Evolutionary conservation across 371 early-diverging fungal species (phyloP).

Genomic region (Pancytospora philotis): DNA sequence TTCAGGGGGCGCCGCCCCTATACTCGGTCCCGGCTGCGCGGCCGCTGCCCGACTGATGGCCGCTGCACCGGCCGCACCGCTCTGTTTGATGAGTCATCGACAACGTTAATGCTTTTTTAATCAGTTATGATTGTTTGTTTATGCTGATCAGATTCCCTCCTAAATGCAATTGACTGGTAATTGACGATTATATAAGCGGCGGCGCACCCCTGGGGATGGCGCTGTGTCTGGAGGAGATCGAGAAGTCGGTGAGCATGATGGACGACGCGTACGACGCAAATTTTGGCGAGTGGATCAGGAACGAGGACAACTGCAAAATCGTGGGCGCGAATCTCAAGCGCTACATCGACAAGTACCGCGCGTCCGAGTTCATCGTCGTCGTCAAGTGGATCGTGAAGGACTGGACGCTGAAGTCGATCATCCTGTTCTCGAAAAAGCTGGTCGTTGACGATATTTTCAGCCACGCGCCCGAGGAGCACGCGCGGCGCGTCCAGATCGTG

Average conservation of each 20-base stretch:
- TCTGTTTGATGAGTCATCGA: no score
- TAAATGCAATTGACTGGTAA: no score
- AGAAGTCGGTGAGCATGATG: slow-evolving; percentile 57
- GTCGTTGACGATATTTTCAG: slow-evolving; percentile 41
- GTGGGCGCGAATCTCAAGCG: slow-evolving; percentile 54
- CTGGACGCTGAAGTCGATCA: slow-evolving; percentile 59
- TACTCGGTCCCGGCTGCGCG: no score
- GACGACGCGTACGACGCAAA: slow-evolving; percentile 61
- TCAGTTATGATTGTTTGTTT: no score
- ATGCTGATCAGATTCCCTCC: no score
- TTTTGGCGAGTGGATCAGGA: slow-evolving; percentile 61
- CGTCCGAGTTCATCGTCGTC: slow-evolving; percentile 54
- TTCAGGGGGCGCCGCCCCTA: no score
- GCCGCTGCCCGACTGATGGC: no score
- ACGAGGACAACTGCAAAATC: slow-evolving; percentile 58
- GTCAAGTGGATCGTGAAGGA: slow-evolving; percentile 60
- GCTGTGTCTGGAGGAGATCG: slow-evolving; percentile 47
- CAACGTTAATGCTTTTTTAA: no score
- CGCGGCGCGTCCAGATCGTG: slow-evolving; percentile 36
- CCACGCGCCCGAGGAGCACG: not conserved
- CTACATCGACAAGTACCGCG: slow-evolving; percentile 54
- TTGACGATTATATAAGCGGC: no score
- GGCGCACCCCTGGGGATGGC: slow-evolving; percentile 13
- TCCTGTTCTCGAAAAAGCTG: slow-evolving; percentile 54
- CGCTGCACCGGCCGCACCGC: no score